Evolutionary conservation across 2,329 filamentous ascomycete species (phyloP).

Genomic region (Exophiala dermatitidis): DNA sequence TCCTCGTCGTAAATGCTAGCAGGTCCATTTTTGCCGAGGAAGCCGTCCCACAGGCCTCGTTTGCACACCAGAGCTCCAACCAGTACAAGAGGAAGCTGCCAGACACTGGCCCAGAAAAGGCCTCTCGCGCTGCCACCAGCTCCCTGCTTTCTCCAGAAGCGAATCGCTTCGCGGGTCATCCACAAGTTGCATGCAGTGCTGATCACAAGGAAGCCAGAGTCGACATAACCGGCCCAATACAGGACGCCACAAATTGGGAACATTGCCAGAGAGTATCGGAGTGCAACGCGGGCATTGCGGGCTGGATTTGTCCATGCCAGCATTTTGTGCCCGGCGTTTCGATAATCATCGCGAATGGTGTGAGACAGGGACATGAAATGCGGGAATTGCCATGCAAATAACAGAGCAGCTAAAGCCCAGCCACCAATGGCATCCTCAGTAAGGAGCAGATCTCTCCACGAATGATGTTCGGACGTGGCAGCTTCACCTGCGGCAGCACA

Average conservation of each 20-base stretch:
- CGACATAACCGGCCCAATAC: constrained; percentile 72
- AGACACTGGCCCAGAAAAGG: constrained; percentile 95
- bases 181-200: constrained; percentile 78
- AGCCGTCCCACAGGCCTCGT: constrained; percentile 79
- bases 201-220: constrained; percentile 74
- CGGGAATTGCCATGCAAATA: constrained; percentile 96
- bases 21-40: constrained; percentile 58
- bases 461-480: constrained; percentile 62
- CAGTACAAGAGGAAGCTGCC: constrained; percentile 86
- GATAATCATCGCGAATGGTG: constrained; percentile 84
- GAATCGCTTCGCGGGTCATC: constrained; percentile 71
- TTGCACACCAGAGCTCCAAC: constrained; percentile 88
- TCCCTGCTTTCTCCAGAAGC: constrained; percentile 73
- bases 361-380: constrained; percentile 95
- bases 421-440: constrained; percentile 65
- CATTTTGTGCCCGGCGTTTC: constrained; percentile 60
- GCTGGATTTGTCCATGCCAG: constrained; percentile 80
- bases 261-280: constrained; percentile 79
- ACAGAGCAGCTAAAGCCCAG: constrained; percentile 75
- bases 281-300: constrained; percentile 75
- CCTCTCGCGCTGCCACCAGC: constrained; percentile 71
- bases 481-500: constrained; percentile 85
- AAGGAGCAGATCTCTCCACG: constrained; percentile 71
- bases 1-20: constrained; percentile 52
- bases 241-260: constrained; percentile 78